phyloP scores from a whole-genome alignment of 768 basidiomycete species.

The Kwoniella bestiolae region DNA sequence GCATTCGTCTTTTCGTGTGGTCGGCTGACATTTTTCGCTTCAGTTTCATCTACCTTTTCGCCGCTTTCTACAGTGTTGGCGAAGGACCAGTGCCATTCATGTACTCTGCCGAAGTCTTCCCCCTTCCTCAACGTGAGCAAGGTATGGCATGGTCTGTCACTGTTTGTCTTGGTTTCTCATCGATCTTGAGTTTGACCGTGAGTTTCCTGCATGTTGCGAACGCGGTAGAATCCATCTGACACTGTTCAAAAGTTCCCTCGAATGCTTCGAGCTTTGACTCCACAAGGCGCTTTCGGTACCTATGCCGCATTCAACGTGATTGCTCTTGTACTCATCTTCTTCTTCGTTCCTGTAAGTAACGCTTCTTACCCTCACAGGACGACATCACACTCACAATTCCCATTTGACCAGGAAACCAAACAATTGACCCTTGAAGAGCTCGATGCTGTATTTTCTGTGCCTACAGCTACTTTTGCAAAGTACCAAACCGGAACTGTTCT shows the following conservation, averaged over 20 bases:
- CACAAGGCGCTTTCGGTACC: constrained; percentile 74
- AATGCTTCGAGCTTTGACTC: constrained; percentile 66
- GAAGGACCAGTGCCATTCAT: constrained; percentile 74
- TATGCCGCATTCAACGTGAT: constrained; percentile 57
- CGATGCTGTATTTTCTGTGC: constrained; percentile 37
- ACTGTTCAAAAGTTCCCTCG: constrained; percentile 63
- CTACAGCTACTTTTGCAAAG: constrained; percentile 5
- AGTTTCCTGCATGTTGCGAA: constrained; percentile 12
- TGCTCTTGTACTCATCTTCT: constrained; percentile 13
- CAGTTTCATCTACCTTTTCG: constrained; percentile 19
- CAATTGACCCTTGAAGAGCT: constrained; percentile 36
- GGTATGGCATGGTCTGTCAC: constrained; percentile 76
- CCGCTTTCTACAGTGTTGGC: constrained; percentile 58
- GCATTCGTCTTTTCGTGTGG: not conserved
- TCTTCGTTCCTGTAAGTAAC: constrained; percentile 13
- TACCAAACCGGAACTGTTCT: constrained; percentile 24
- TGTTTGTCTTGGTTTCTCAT: constrained; percentile 38
- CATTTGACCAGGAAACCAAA: constrained; percentile 1
- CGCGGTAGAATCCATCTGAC: constrained; percentile 29
- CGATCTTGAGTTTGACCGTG: constrained; percentile 2
- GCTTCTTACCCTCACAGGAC: not conserved
- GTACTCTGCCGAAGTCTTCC: constrained; percentile 68
- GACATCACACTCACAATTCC: not conserved
- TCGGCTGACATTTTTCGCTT: not conserved
- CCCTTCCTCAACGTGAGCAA: constrained; percentile 75